Conservation (phyloP, 148 eudicot genomes). For the Chenopodium album region DNA sequence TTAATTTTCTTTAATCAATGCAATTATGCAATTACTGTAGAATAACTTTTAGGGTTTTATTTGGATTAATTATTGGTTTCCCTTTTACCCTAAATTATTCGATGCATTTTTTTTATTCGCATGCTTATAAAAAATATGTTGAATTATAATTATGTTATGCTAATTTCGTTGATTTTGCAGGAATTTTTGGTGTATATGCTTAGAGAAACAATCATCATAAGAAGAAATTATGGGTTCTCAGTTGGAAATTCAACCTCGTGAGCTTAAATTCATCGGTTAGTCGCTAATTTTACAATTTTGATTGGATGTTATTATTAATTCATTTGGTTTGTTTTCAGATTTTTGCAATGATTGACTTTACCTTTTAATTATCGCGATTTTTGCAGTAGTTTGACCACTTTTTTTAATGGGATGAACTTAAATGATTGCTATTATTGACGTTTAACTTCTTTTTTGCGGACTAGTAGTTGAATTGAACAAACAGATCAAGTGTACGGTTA, state of each 20-base stretch:
- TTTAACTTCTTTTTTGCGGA: neutral
- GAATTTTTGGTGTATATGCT: neutral
- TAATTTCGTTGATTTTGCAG: constrained; percentile 26
- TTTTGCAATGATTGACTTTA: neutral
- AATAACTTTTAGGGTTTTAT: neutral
- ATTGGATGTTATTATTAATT: too few relatives aligned
- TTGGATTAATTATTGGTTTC: neutral
- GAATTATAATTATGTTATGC: neutral
- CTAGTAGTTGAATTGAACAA: constrained; percentile 71
- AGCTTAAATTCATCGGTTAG: constrained; percentile 52
- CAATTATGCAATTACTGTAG: neutral
- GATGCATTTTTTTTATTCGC: neutral
- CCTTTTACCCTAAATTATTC: constrained; percentile 10
- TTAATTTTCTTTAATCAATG: neutral
- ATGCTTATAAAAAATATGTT: neutral
- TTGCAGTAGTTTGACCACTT: neutral
- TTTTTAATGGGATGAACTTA: constrained; percentile 3
- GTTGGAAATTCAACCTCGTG: constrained; percentile 64
- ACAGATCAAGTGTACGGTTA: constrained; percentile 66
- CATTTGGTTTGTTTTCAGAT: neutral
- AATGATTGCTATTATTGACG: neutral
- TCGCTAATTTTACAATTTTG: neutral
- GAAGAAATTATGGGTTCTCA: constrained; percentile 43
- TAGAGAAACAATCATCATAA: constrained; percentile 16
- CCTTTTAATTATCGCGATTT: constrained; percentile 2